phyloP scores from a whole-genome alignment of 2,329 filamentous ascomycete species.

The Ascochyta viciae-villosae region DNA sequence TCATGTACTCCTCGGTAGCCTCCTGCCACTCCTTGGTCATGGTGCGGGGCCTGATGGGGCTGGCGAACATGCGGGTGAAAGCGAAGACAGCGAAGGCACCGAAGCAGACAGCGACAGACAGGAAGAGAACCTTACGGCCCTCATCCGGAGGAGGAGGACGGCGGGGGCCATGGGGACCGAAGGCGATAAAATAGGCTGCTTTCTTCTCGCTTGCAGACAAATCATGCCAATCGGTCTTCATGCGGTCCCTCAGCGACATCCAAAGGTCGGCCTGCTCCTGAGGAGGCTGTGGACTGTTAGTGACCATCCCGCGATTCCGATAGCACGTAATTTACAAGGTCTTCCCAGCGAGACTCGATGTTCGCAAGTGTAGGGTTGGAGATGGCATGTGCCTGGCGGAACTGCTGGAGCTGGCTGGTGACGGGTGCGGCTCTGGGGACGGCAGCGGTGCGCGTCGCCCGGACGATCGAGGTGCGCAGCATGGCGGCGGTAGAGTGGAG shows the following conservation, averaged over 20 bases:
- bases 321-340: slow-evolving; percentile 56
- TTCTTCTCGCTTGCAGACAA: slow-evolving; percentile 98
- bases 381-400: slow-evolving; percentile 83
- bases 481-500: slow-evolving; percentile 51
- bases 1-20: slow-evolving; percentile 90
- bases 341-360: slow-evolving; percentile 99
- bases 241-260: slow-evolving; percentile 97
- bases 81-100: slow-evolving; percentile 76
- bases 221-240: slow-evolving; percentile 98
- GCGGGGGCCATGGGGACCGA: slow-evolving; percentile 94
- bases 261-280: slow-evolving; percentile 99
- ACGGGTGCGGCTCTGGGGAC: slow-evolving; percentile 44
- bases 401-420: slow-evolving; percentile 57
- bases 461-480: slow-evolving; percentile 50
- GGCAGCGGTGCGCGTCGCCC: slow-evolving; percentile 47
- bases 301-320: background rate
- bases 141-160: slow-evolving; percentile 84
- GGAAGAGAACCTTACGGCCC: slow-evolving; percentile 77
- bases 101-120: slow-evolving; percentile 72
- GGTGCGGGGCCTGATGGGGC: slow-evolving; percentile 71
- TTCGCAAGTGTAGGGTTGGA: slow-evolving; percentile 96
- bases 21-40: slow-evolving; percentile 99
- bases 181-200: slow-evolving; percentile 99
- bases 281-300: slow-evolving; percentile 58
- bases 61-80: slow-evolving; percentile 72